Evolutionary conservation across 768 basidiomycete genomes (phyloP), one percentile per base, ranked within the genome.

Genomic region (Lentinula sp.): DNA sequence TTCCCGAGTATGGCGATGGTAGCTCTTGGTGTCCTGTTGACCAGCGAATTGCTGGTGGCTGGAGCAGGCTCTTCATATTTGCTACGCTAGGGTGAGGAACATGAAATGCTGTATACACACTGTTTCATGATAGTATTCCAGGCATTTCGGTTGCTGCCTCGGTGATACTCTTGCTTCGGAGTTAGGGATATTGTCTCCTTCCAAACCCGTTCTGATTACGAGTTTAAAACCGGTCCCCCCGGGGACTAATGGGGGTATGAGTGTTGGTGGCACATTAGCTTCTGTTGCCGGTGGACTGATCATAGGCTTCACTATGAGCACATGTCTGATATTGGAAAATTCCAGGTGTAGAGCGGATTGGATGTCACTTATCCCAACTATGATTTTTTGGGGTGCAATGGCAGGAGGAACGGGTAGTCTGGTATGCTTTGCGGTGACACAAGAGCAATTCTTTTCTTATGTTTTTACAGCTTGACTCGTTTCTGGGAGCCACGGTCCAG

Each of bases 131-230:
- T 50, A 20, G 48, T 10, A 3, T 67, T 49, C 4, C 18, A 94
- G 92, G 3, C 93, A 95, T 69, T 92, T 93, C 71, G 87, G 87
- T 2, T 94, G 91, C 72, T 93, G 90, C 69, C 78, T 95, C 8
- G 95, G 92, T 5, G 95, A 97, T 67, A 97, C 95, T 0, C 84
- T 98, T 2, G 94, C 94, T 0, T 95, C 93, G 8, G 95, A 97
- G 73, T 81, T 97, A 23, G 95, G 95, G 37, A 94, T 97, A 64
- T 79, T 97, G 46, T 89, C 93, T 28, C 70, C 69, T 41, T 77
- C 81, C 13, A 79, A 79, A 3, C 91, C 95, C 37, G 69, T 86
- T 51, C 82, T 96, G 37, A 82, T 97, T 66, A 95, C 93, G 4
- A 94, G 90, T 4, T 72, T 88, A 57, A 81, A 80, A 64, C 65